Evolutionary conservation across 495 filamentous ascomycete genomes (phyloP).

Genomic region (Rhizodiscina lignyota): DNA sequence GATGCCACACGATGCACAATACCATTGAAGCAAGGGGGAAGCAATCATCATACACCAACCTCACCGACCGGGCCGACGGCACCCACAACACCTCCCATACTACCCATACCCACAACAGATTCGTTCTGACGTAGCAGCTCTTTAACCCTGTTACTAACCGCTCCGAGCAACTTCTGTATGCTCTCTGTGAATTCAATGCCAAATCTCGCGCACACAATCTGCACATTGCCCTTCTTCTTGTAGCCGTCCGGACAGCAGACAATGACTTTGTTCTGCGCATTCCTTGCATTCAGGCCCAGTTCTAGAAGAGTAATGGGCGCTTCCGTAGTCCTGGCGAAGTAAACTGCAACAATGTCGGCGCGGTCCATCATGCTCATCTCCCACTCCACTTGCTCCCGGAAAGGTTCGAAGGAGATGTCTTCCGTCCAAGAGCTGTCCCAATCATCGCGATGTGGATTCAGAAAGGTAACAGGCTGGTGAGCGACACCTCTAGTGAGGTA

Average conservation of each 20-base stretch:
- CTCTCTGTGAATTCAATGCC: slow-evolving; percentile 22
- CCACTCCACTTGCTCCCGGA: slow-evolving; percentile 38
- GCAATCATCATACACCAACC: too few species aligned
- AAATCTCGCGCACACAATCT: slow-evolving; percentile 31
- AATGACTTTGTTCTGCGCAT: slow-evolving; percentile 27
- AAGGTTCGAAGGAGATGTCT: slow-evolving; percentile 26
- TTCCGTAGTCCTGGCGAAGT: slow-evolving; percentile 29
- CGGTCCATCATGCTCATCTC: slow-evolving; percentile 37
- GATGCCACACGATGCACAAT: too few species aligned
- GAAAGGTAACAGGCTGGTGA: slow-evolving; percentile 32
- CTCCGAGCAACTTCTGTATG: slow-evolving; percentile 17
- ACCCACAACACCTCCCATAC: too few species aligned
- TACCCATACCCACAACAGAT: too few species aligned
- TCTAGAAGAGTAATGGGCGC: slow-evolving; percentile 35
- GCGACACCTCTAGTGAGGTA: slow-evolving; percentile 3
- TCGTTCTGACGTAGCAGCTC: too few species aligned
- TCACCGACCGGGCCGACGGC: too few species aligned
- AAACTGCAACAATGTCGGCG: slow-evolving; percentile 36
- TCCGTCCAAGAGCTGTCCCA: slow-evolving; percentile 37
- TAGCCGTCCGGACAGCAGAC: slow-evolving; percentile 35
- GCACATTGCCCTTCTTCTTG: slow-evolving; percentile 38
- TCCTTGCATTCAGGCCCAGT: slow-evolving; percentile 34
- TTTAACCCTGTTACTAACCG: too few species aligned
- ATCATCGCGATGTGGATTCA: slow-evolving; percentile 37
- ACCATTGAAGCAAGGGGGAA: too few species aligned